Conservation (phyloP, 495 filamentous ascomycete species). For the Mycothermus thermophilus region DNA sequence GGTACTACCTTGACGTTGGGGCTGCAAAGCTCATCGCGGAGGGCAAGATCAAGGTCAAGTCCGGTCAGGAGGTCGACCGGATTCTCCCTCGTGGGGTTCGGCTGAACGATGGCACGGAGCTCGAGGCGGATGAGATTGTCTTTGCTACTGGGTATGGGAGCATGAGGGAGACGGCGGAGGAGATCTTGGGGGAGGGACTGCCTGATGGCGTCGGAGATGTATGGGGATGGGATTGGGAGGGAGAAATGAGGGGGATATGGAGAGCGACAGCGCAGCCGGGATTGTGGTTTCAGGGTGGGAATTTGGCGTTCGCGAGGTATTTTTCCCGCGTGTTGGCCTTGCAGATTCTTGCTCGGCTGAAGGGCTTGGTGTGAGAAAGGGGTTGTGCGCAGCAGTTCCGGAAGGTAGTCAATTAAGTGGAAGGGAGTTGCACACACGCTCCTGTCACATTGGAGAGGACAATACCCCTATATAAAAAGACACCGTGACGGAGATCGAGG, state of each 20-base stretch:
- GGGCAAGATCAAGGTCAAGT: constrained; percentile 63
- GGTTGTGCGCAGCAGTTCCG: too few relatives aligned
- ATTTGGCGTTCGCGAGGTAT: constrained; percentile 59
- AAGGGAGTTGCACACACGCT: too few relatives aligned
- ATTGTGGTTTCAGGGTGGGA: constrained; percentile 78
- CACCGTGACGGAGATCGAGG: too few relatives aligned
- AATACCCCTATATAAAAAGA: too few relatives aligned
- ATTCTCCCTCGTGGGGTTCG: constrained; percentile 46
- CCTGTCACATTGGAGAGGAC: too few relatives aligned
- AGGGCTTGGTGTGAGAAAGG: constrained; percentile 35
- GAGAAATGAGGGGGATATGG: constrained; percentile 64
- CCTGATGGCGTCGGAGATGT: constrained; percentile 52
- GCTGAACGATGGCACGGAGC: constrained; percentile 51
- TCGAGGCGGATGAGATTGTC: constrained; percentile 68
- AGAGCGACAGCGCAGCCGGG: constrained; percentile 54
- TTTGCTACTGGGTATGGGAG: constrained; percentile 76
- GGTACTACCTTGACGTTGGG: constrained; percentile 78
- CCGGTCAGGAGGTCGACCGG: constrained; percentile 49
- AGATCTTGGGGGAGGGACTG: constrained; percentile 57
- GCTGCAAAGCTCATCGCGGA: constrained; percentile 57
- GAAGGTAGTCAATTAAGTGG: too few relatives aligned
- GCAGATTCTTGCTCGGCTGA: constrained; percentile 58
- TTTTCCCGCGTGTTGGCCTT: constrained; percentile 58
- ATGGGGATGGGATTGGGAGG: constrained; percentile 69
- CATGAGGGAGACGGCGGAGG: constrained; percentile 50